Evolutionary conservation across 345 rosid species (phyloP), one percentile per base, ranked within the genome.

Genomic region (Salix suchowensis): DNA sequence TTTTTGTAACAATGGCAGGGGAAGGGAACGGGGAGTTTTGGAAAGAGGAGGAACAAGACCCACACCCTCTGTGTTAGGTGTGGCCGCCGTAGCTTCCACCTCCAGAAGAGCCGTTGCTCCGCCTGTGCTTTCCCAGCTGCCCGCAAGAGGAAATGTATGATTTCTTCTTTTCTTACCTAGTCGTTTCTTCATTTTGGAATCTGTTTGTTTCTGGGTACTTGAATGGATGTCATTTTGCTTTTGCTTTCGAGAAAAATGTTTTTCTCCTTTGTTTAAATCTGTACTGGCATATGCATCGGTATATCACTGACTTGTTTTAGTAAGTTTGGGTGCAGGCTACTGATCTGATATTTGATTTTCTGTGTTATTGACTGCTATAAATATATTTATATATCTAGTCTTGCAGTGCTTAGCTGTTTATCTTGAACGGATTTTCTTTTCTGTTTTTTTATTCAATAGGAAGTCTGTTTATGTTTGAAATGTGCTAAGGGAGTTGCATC

Each of bases 101-200:
- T 96, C 74, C 98, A 96, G 87, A 96, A 96, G 92, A 93, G 99
- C 79, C 98, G 98, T 2, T 96, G 98, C 85, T 50, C 92, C 3
- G 98, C 94, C 50, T 96, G 99, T 72, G 99, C 86, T 40, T 93
- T 83, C 87, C 99, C 99, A 1, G 97, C 97, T n/a, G 98, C 99
- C 48, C 99, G 99, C 91, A 87, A 86, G 92, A 91, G 99, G 85
- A 96, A 72, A 52, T 96, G 99, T 96, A 88, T 73, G 89, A 4
- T 68, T 50, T 62, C 0, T 61, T 69, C n/a, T 50, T 52, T 16
- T 52, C 61, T 16, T 65, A 52, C 21, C 70, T 76, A 12, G 7
- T 42, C 1, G 44, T 2, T 65, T 23, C 40, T 5, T 30, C 42
- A 23, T 32, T 3, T 15, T 67, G 48, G 18, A 19, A 4, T 11